Base-by-base conservation (phyloP, 345 rosid species). In the Melaleuca alternifolia region DNA sequence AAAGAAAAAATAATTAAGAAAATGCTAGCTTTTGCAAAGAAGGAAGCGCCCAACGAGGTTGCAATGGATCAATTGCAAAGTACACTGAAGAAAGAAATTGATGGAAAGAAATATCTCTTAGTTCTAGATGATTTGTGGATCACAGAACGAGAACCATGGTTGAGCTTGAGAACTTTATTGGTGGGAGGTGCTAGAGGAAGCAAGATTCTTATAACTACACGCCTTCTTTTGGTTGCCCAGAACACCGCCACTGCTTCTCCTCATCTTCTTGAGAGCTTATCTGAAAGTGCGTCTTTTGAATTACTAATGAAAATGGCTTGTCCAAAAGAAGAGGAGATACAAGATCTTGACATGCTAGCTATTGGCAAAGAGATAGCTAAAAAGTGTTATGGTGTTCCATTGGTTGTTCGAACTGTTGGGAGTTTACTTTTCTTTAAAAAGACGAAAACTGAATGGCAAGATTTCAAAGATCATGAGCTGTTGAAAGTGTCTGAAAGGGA, bases 361-460 rank as follows among this genome's bases (percentile, higher is more conserved):
- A 13, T n/a, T 3, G 10, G 0, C 0, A 6, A 61, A 61, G 75
- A 61, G 0, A 61, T 61, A 13, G 37, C 3, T 2, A n/a, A 10
- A 15, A 61, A 61, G 75, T 61, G 75, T 18, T 11, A 0, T 0
- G 18, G 71, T 0, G 71, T 59, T 12, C 71, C 71, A 59, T n/a
- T 59, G 9, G 9, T n/a, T 59, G 3, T 59, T 12, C 33, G 18
- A 59, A 59, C 2, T 2, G 15, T n/a, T n/a, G 37, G 37, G 4
- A 1, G 9, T n/a, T n/a, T n/a, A 59, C 37, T n/a, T 12, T 51
- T 5, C 2, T 12, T 6, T 59, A 12, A n/a, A 4, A 12, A 59
- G 11, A 59, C 4, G 12, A n/a, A n/a, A 6, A 2, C 0, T 0
- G 75, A 61, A 61, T 61, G 75, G 75, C 28, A 0, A 15, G 2